Conservation (phyloP, 2,329 filamentous ascomycete species). For the Fusarium bactridioides region DNA sequence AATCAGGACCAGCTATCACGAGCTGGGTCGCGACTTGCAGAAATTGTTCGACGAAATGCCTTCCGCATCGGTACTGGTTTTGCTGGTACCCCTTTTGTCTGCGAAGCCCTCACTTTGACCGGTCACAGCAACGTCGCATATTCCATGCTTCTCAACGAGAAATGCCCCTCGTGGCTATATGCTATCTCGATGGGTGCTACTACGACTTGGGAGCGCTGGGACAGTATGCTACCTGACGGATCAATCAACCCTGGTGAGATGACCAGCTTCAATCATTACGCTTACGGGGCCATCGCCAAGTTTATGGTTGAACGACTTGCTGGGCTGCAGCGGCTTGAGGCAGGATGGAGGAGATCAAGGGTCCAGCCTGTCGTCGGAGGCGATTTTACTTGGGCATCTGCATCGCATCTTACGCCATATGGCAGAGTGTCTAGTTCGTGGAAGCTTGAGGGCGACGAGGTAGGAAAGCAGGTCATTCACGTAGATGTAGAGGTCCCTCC, state of each 20-base stretch:
- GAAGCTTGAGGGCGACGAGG: conserved; percentile 22
- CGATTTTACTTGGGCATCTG: conserved; percentile 30
- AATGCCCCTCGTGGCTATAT: conserved; percentile 50
- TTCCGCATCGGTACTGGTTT: conserved; percentile 39
- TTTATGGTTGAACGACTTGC: conserved; percentile 47
- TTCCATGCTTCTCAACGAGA: conserved; percentile 48
- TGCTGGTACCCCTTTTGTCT: conserved; percentile 51
- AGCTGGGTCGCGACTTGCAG: conserved; percentile 22
- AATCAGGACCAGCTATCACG: neutral
- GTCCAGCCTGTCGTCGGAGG: conserved; percentile 29
- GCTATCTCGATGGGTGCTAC: conserved; percentile 51
- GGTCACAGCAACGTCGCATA: conserved; percentile 42
- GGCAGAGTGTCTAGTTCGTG: conserved; percentile 33
- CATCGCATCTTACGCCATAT: conserved; percentile 34
- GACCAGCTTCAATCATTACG: conserved; percentile 55
- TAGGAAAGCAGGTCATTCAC: neutral
- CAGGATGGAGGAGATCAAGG: conserved; percentile 39
- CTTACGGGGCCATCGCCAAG: conserved; percentile 49
- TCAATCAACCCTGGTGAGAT: conserved; percentile 51
- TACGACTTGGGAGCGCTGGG: conserved; percentile 55
- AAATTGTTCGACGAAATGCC: conserved; percentile 26
- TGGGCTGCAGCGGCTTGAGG: conserved; percentile 29
- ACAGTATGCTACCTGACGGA: conserved; percentile 49
- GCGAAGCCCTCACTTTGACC: conserved; percentile 30
- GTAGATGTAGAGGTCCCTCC: conserved; percentile 30